phyloP scores from a whole-genome alignment of 129 eudicot species.

The Helianthus tuberosus region DNA sequence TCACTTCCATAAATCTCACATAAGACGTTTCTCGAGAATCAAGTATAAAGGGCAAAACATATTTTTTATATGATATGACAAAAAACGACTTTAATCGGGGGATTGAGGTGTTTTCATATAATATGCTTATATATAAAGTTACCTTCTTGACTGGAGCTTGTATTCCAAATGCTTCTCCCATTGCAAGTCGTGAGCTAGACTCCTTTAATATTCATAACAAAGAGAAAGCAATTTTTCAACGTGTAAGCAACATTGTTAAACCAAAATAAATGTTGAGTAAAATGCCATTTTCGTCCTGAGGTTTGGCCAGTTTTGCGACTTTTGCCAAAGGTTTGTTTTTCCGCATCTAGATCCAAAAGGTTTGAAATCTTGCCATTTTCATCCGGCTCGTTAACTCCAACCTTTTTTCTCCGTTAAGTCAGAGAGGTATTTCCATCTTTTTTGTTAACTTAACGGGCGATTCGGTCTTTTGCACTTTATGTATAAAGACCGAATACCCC shows the following conservation, averaged over 20 bases:
- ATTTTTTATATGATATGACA: neutral
- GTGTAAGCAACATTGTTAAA: conserved; percentile 7
- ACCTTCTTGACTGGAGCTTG: conserved; percentile 91
- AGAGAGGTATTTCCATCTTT: too few species aligned
- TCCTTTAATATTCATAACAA: conserved; percentile 55
- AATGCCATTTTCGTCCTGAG: too few species aligned
- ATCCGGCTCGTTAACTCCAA: too few species aligned
- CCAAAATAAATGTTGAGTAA: conserved; percentile 1
- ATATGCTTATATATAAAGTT: conserved; percentile 12
- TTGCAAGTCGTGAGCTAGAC: conserved; percentile 90
- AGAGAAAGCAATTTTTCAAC: conserved; percentile 12
- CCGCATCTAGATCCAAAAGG: too few species aligned
- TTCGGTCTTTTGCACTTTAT: too few species aligned
- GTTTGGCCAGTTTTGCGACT: too few species aligned
- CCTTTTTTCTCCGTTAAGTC: too few species aligned
- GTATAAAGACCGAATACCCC: too few species aligned
- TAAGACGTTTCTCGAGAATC: neutral
- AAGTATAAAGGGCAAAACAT: neutral
- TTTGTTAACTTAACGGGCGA: too few species aligned
- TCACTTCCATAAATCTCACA: neutral
- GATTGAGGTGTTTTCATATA: conserved; percentile 15
- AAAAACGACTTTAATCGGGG: conserved; percentile 1
- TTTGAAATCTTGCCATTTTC: too few species aligned
- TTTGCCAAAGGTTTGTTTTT: too few species aligned
- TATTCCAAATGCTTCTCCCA: conserved; percentile 98